These are phyloP conservation scores for Zanthoxylum bungeanum DNA, from an alignment of 345 rosid species.

Conservation along the genomic window DNA sequence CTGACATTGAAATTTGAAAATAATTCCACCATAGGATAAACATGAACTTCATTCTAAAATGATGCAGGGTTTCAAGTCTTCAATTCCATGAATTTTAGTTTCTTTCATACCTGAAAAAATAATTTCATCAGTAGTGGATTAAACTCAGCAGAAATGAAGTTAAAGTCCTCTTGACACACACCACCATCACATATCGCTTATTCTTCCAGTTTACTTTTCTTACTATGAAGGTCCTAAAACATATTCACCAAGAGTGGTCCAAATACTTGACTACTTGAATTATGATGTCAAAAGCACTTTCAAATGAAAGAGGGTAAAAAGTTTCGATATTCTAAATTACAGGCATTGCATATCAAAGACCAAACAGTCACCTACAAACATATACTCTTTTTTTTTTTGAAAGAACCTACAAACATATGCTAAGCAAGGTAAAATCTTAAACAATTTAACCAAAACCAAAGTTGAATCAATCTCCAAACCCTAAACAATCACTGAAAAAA, in stretches of 20 bases:
- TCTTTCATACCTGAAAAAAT: too few species aligned
- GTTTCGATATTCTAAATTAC: background rate
- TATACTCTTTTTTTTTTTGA: too few species aligned
- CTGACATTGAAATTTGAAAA: too few species aligned
- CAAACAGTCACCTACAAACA: background rate
- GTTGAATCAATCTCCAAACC: background rate
- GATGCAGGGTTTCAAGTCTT: background rate
- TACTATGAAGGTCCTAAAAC: background rate
- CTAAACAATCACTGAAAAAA: background rate
- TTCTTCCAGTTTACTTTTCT: background rate
- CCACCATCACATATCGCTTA: background rate
- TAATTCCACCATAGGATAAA: background rate
- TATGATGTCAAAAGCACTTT: background rate
- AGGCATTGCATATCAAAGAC: background rate
- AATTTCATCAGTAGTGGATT: too few species aligned
- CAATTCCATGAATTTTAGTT: background rate
- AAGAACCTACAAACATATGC: background rate
- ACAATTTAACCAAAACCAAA: background rate
- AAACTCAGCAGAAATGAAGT: too few species aligned
- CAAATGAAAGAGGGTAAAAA: background rate
- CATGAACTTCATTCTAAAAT: too few species aligned
- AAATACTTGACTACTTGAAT: background rate
- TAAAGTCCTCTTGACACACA: background rate
- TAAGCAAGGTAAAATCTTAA: background rate
- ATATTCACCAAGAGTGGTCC: background rate